These are phyloP conservation scores for Fusarium annulatum DNA, from an alignment of 2,329 filamentous ascomycete genomes.

Conservation along the genomic window DNA sequence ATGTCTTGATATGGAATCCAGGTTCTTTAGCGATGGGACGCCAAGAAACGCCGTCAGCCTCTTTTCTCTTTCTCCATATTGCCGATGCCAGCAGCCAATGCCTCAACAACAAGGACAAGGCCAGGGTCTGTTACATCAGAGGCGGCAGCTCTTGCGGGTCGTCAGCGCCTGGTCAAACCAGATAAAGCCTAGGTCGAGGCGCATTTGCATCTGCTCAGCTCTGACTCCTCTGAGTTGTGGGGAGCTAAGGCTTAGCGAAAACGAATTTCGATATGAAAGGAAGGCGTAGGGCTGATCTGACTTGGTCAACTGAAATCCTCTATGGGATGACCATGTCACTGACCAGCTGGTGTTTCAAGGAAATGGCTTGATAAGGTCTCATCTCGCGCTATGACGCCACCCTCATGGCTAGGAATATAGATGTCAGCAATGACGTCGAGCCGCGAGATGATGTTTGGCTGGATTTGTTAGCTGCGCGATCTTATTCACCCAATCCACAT, in stretches of 20 bases:
- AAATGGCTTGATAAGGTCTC: neutral
- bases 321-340: neutral
- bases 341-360: neutral
- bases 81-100: neutral
- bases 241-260: conserved; percentile 26
- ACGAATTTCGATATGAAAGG: neutral
- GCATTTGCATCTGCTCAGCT: conserved; percentile 16
- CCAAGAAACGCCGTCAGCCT: conserved; percentile 11
- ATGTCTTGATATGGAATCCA: neutral
- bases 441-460: neutral
- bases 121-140: conserved; percentile 16
- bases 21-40: neutral
- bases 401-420: neutral
- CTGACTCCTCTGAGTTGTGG: neutral
- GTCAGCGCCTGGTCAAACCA: conserved; percentile 17
- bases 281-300: conserved; percentile 20
- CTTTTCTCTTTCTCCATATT: neutral
- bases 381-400: conserved; percentile 7
- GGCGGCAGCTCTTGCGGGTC: conserved; percentile 1
- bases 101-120: neutral
- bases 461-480: neutral
- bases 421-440: conserved; percentile 16
- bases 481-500: conserved; percentile 11
- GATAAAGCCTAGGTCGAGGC: conserved; percentile 29
- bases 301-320: neutral